A percentile compares a stretch with the other conserved stretches of the same genome.
Evolutionary conservation across 176 grass and related monocot genomes (phyloP).

Genomic region (Secale cereale): DNA sequence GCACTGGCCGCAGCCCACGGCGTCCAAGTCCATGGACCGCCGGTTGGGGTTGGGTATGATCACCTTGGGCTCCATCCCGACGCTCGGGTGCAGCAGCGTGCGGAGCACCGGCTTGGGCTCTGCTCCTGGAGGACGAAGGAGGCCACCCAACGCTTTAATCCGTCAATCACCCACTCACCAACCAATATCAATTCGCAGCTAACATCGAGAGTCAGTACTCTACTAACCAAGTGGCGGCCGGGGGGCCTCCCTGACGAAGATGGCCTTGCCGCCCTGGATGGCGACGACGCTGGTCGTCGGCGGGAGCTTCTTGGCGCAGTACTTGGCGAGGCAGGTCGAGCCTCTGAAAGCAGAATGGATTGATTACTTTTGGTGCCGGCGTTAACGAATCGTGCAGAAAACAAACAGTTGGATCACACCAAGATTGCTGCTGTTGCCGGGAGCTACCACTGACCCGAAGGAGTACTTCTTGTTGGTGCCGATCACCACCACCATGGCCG

Average conservation of each 20-base stretch:
- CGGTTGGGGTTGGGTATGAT: slow-evolving; percentile 68
- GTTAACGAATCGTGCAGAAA: background rate
- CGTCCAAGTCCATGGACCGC: slow-evolving; percentile 42
- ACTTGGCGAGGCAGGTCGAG: slow-evolving; percentile 70
- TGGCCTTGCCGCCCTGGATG: slow-evolving; percentile 70
- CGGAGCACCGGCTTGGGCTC: slow-evolving; percentile 59
- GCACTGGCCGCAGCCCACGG: slow-evolving; percentile 10
- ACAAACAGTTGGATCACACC: slow-evolving; percentile 43
- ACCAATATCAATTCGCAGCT: background rate
- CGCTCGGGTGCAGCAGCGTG: slow-evolving; percentile 69
- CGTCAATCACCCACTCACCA: background rate
- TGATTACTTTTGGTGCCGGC: background rate
- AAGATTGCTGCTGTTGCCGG: slow-evolving; percentile 20
- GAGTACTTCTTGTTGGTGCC: slow-evolving; percentile 83
- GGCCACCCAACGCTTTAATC: slow-evolving; percentile 4
- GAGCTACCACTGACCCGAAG: slow-evolving; percentile 47
- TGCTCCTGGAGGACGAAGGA: slow-evolving; percentile 37
- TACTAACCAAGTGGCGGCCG: slow-evolving; percentile 54
- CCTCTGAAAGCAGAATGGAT: slow-evolving; percentile 37
- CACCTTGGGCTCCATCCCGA: slow-evolving; percentile 62
- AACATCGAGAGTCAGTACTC: background rate
- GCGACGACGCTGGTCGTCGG: slow-evolving; percentile 65
- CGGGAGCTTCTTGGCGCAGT: slow-evolving; percentile 90
- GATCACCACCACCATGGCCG: slow-evolving; percentile 68
- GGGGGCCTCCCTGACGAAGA: slow-evolving; percentile 62